Percentiles rank a stretch among this genome's conserved stretches.
These are phyloP conservation scores for Sporothrix pallida DNA, from an alignment of 2,329 filamentous ascomycete genomes.

Conservation along the genomic window DNA sequence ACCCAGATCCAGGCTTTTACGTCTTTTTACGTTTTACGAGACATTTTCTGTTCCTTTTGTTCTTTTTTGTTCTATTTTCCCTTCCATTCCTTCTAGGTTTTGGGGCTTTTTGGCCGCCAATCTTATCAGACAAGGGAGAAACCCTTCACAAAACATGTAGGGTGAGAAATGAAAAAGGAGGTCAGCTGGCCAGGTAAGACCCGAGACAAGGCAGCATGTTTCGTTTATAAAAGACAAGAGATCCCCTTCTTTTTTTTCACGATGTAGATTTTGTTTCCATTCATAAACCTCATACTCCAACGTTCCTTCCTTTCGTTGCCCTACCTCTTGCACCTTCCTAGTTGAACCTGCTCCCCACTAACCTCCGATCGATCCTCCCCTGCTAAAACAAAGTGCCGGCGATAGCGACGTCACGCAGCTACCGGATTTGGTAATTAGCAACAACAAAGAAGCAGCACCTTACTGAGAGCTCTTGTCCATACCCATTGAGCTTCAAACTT, in stretches of 20 bases:
- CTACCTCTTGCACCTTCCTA: neutral
- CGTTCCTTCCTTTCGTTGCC: neutral
- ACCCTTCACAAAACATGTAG: neutral
- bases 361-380: conserved; percentile 23
- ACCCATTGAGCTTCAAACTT: neutral
- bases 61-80: neutral
- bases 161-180: neutral
- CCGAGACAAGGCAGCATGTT: neutral
- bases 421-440: conserved; percentile 14
- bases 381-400: conserved; percentile 5
- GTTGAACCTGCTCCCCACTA: conserved; percentile 23
- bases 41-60: conserved; percentile 4
- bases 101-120: no score
- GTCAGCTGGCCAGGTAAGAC: neutral
- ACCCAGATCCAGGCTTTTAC: neutral
- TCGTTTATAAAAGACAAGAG: neutral
- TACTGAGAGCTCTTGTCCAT: neutral
- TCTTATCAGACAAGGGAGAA: conserved; percentile 4
- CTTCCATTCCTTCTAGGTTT: neutral
- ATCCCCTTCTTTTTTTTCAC: neutral
- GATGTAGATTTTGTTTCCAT: neutral
- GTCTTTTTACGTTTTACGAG: neutral
- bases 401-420: conserved; percentile 15
- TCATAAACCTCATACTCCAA: neutral
- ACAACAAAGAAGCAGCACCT: neutral